These are phyloP conservation scores for Typha latifolia DNA, from an alignment of 176 grass and related monocot species.

Conservation along the genomic window DNA sequence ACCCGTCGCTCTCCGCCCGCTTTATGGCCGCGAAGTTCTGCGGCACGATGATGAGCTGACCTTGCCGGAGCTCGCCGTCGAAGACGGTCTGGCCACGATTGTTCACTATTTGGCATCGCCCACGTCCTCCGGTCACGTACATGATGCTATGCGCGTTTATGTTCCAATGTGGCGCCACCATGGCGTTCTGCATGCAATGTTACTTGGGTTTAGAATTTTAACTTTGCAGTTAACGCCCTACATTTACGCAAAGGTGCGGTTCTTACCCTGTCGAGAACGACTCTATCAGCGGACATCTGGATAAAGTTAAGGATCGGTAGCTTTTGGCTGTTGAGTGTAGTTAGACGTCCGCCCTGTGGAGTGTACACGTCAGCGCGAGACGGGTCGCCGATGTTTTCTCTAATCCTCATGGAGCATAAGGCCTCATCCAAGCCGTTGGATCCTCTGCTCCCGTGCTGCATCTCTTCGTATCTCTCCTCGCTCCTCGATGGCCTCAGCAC, in stretches of 20 bases:
- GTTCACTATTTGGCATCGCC: not conserved
- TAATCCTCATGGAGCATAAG: not conserved
- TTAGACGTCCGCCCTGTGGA: not conserved
- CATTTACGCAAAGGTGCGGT: not conserved
- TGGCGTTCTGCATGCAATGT: slow-evolving; percentile 1
- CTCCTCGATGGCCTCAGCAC: slow-evolving; percentile 17
- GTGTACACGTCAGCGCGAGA: not conserved
- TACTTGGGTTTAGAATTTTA: not conserved
- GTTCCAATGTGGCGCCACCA: slow-evolving; percentile 2
- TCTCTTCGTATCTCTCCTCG: slow-evolving; percentile 1
- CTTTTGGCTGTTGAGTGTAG: slow-evolving; percentile 8
- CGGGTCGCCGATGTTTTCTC: slow-evolving; percentile 5
- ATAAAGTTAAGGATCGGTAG: not conserved
- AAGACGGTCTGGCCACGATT: not conserved
- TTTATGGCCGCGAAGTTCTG: slow-evolving; percentile 6
- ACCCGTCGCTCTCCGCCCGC: not conserved
- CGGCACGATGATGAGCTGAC: not conserved
- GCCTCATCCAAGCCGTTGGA: slow-evolving; percentile 1
- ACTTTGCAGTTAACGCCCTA: not conserved
- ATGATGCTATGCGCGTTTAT: slow-evolving; percentile 12
- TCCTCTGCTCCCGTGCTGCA: not conserved
- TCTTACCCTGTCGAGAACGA: slow-evolving; percentile 9
- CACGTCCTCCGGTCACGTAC: slow-evolving; percentile 5
- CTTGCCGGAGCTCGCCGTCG: slow-evolving; percentile 3
- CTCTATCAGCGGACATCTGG: slow-evolving; percentile 6